Percentiles rank a stretch among this genome's conserved stretches.
Evolutionary conservation across 176 grass and related monocot species (phyloP).

Genomic region (Aegilops bicornis): DNA sequence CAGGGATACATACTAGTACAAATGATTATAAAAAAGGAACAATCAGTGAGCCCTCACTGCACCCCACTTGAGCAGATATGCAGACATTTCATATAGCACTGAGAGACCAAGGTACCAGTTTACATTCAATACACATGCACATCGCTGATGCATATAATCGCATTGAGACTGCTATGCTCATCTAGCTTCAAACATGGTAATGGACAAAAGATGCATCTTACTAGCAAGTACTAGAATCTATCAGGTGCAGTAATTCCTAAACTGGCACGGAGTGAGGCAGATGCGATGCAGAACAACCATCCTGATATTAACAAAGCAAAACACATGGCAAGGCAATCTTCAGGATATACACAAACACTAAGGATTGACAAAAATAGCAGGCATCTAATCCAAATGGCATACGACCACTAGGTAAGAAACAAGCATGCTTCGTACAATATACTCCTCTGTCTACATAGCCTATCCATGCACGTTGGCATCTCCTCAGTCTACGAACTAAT

Average conservation of each 20-base stretch:
- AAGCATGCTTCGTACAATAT: background rate
- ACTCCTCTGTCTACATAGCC: background rate
- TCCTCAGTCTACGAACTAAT: background rate
- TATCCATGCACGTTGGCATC: background rate
- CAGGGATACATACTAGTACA: background rate
- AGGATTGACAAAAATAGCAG: background rate
- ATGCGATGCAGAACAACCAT: background rate
- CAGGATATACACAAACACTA: background rate
- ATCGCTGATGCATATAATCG: background rate
- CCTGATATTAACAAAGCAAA: background rate
- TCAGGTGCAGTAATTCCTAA: background rate
- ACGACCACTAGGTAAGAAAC: background rate
- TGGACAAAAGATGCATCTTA: background rate
- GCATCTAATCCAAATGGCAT: background rate
- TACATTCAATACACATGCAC: background rate
- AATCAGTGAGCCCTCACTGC: background rate
- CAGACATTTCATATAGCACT: background rate
- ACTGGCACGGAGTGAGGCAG: background rate
- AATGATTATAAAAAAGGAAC: background rate
- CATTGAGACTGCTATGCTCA: background rate
- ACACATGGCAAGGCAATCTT: no score
- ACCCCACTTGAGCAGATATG: background rate
- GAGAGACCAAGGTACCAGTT: background rate
- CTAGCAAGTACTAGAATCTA: background rate
- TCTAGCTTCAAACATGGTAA: slow-evolving; percentile 1